Conservation (phyloP, 441 rosid species). For the Aleurites moluccanus region DNA sequence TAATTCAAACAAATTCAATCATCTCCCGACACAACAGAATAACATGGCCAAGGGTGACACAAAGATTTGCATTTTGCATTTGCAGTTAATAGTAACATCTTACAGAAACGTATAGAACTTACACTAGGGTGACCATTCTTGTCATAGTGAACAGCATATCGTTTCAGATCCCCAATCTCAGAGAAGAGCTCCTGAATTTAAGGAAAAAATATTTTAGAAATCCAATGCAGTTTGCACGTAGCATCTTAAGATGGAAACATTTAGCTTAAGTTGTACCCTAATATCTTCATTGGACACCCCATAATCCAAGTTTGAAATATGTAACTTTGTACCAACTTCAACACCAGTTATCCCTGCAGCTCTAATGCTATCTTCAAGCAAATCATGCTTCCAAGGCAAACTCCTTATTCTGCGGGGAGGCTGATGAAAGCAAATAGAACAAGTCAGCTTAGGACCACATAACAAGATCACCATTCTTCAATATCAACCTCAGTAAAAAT, state of each 20-base stretch:
- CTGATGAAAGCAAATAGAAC: slow-evolving; percentile 61
- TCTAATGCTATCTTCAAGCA: slow-evolving; percentile 93
- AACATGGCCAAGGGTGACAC: background rate
- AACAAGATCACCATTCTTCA: slow-evolving; percentile 45
- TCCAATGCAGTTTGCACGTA: slow-evolving; percentile 7
- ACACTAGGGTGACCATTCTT: slow-evolving; percentile 82
- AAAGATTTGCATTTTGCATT: background rate
- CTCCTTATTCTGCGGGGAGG: slow-evolving; percentile 64
- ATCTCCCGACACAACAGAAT: background rate
- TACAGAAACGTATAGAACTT: slow-evolving; percentile 34
- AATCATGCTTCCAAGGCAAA: slow-evolving; percentile 84
- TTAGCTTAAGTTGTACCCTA: slow-evolving; percentile 61
- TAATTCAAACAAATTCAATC: background rate
- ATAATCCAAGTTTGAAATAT: slow-evolving; percentile 81
- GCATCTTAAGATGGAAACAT: slow-evolving; percentile 27
- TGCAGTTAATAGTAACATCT: background rate
- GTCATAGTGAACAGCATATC: slow-evolving; percentile 85
- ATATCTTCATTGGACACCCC: slow-evolving; percentile 95
- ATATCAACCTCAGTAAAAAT: slow-evolving; percentile 43
- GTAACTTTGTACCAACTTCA: slow-evolving; percentile 75
- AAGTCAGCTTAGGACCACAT: slow-evolving; percentile 49
- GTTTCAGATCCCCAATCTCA: slow-evolving; percentile 87
- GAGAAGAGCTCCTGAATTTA: slow-evolving; percentile 78
- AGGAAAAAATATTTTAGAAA: slow-evolving; percentile 29
- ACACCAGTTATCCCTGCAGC: slow-evolving; percentile 84